Evolutionary conservation across 2,329 filamentous ascomycete species (phyloP), one percentile per base, ranked within the genome.

Genomic region (Venturia oleaginea): DNA sequence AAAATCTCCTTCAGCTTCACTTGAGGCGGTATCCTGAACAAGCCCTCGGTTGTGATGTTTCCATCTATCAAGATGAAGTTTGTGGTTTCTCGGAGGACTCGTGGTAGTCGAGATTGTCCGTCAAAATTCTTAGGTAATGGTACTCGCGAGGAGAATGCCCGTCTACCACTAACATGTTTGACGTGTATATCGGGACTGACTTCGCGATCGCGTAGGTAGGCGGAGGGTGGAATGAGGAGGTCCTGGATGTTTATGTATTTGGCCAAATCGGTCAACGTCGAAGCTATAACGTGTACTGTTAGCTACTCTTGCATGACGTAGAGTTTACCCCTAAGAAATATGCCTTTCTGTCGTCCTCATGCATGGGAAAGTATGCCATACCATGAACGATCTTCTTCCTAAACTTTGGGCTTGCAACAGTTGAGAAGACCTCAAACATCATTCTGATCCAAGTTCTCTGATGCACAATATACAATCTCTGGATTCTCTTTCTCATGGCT

Each of bases 401-500:
- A 69, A 83, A 84, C 69, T 84, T 84, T 40, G 80, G 80, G 66
- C 80, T 83, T 24, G 83, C 81, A 62, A 84, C 80, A 32, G 81
- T 83, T 3, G 80, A 81, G 71, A 84, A 81, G 64, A 84, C 78
- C 69, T 83, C 81, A 24, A 83, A 76, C 67, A 84, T 72, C 54
- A 84, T 81, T 64, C 81, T 73, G 40, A 84, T 80, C 81, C 82
- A 84, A 32, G 79, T 81, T 64, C 81, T 78, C 69, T 83, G 81
- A 70, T 84, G 82, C 63, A 84, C 82, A 69, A 84, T 81, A 71
- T 83, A 84, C 51, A 84, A 74, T 69, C 77, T 80, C 70, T 82
- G 79, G 65, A 84, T 75, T 65, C 80, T 76, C 75, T 84, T 84
- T 65, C 81, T 76, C 70, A 81, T 80, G 4, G 81, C 81, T 66